Evolutionary conservation across 768 basidiomycete genomes (phyloP), one percentile per base, ranked within the genome.

Genomic region (Clavulina sp.): DNA sequence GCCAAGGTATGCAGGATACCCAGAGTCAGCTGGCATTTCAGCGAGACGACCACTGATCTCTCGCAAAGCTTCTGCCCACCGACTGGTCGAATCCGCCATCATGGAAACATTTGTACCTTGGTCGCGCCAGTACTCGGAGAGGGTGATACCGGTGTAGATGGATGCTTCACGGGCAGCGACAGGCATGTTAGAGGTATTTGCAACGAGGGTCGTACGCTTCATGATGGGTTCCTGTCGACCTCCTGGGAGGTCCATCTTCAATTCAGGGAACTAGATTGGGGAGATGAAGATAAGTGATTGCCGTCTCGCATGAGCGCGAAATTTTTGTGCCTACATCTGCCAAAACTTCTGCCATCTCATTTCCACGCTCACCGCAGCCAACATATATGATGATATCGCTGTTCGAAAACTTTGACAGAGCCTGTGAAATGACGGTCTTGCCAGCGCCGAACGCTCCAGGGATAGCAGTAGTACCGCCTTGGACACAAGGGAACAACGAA

Each of bases 171-270:
- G 87, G 41, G 95, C 95, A 41, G 95, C 95, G 59, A 99, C 95
- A 59, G 95, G 95, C 95, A 99, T 99, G 71, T 97, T 97, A 47
- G 95, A 99, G 2, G 95, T 99, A 65, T 99, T 99, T 58, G 95
- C 95, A 55, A 99, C 92, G 23, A 99, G 78, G 13, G 92, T 88
- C 0, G 95, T 99, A 54, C 95, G 92, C 69, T 99, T 99, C 95
- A 99, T 99, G 73, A 99, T 97, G 31, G 95, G 95, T 65, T 99
- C 95, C 74, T 92, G 80, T 48, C 89, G 87, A 29, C 70, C 70
- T 57, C 84, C 80, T 23, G 76, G 81, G 51, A 93, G 70, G 48
- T 95, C 89, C 81, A 96, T 85, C 1, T 84, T 87, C 29, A 99
- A 72, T 66, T 87, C 70, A 41, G 95, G 95, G 80, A 72, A 69